Conservation (phyloP, 352 stramenopile species). For the Globisporangium rhizosaccharum region DNA sequence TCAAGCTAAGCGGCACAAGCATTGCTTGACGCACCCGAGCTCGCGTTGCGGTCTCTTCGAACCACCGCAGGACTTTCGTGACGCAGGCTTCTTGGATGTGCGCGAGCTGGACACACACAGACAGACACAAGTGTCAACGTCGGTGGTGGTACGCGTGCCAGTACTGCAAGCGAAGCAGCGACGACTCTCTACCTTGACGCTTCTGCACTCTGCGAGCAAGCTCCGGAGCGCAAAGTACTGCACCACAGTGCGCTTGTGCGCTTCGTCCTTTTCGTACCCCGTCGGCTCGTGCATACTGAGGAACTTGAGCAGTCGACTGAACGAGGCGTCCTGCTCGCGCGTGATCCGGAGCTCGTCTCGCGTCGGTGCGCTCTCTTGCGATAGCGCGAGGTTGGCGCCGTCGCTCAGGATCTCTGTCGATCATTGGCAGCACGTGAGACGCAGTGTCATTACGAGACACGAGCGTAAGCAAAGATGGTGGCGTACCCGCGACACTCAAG, state of each 20-base stretch:
- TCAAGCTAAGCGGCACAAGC: too few species aligned
- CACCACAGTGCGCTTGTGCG: slow-evolving; percentile 43
- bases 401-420: slow-evolving; percentile 54
- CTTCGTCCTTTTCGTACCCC: slow-evolving; percentile 42
- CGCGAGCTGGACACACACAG: slow-evolving; percentile 29
- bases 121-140: not conserved
- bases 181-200: slow-evolving; percentile 33
- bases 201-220: slow-evolving; percentile 48
- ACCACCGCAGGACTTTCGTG: slow-evolving; percentile 49
- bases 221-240: slow-evolving; percentile 45
- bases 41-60: slow-evolving; percentile 31
- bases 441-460: not conserved
- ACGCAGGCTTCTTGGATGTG: slow-evolving; percentile 42
- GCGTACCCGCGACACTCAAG: slow-evolving; percentile 38
- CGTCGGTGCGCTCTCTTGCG: slow-evolving; percentile 21
- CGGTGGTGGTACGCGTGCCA: not conserved
- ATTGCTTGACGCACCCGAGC: slow-evolving; percentile 14
- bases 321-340: slow-evolving; percentile 31
- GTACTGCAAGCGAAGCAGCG: not conserved
- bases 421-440: not conserved
- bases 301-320: slow-evolving; percentile 48
- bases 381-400: slow-evolving; percentile 20
- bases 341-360: slow-evolving; percentile 30
- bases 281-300: slow-evolving; percentile 52
- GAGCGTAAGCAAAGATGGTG: not conserved